Conservation (phyloP, 768 basidiomycete genomes). For the Tricholoma terreum region DNA sequence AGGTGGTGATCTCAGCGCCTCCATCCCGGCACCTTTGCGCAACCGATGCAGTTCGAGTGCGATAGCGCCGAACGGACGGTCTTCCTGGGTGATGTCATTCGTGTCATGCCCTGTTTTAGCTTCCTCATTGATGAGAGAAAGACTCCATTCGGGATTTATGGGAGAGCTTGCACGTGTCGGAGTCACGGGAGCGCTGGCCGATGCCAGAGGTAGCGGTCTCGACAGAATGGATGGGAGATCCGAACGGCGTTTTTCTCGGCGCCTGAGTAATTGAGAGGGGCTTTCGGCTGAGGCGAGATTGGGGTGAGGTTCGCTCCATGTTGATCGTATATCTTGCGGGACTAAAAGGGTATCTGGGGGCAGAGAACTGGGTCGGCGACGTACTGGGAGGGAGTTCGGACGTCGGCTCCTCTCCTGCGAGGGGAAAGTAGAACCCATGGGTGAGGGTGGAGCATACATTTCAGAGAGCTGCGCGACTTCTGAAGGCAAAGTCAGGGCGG, state of each 20-base stretch:
- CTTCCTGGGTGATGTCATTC: conserved; percentile 13
- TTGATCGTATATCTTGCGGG: conserved; percentile 53
- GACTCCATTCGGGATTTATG: conserved; percentile 7
- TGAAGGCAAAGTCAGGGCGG: conserved; percentile 68
- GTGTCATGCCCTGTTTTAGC: conserved; percentile 19
- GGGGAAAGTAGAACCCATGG: conserved; percentile 31
- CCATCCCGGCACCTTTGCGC: conserved; percentile 47
- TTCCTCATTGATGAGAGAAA: conserved; percentile 29
- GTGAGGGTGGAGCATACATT: conserved; percentile 86
- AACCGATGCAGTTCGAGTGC: conserved; percentile 61
- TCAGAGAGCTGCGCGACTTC: conserved; percentile 77
- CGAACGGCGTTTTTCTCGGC: conserved; percentile 51
- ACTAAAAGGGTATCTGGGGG: conserved; percentile 20
- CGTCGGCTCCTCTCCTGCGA: conserved; percentile 28
- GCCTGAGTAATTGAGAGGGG: conserved; percentile 38
- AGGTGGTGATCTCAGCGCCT: conserved; percentile 42
- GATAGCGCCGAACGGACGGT: conserved; percentile 52
- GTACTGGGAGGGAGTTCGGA: conserved; percentile 44
- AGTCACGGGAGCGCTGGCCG: conserved; percentile 40
- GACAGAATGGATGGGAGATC: conserved; percentile 50
- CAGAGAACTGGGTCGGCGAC: conserved; percentile 25
- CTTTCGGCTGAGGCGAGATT: conserved; percentile 48
- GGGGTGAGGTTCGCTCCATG: conserved; percentile 72
- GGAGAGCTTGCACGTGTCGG: conserved; percentile 10
- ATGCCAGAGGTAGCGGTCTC: conserved; percentile 15